These are phyloP conservation scores for Petasospora fabianii DNA, from an alignment of 1,139 yeast genomes.

Conservation along the genomic window DNA sequence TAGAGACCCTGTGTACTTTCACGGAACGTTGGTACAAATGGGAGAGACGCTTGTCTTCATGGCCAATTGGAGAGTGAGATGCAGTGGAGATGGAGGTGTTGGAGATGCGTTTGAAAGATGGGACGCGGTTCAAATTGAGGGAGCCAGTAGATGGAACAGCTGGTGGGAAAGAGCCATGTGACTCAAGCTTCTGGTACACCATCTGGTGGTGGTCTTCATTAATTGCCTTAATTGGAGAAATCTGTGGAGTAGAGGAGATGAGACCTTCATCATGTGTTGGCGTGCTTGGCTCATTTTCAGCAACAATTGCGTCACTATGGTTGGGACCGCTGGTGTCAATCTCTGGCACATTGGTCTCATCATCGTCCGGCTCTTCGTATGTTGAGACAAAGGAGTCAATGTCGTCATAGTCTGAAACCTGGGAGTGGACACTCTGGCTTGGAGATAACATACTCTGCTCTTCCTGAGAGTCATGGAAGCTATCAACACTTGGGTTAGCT, in stretches of 20 bases:
- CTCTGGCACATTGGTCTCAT: slow-evolving; percentile 13
- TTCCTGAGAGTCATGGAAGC: slow-evolving; percentile 5
- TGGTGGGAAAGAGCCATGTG: slow-evolving; percentile 1
- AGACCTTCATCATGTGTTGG: slow-evolving; percentile 23
- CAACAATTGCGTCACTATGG: slow-evolving; percentile 11
- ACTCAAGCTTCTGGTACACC: neutral
- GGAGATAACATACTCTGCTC: neutral
- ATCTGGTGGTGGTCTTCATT: slow-evolving; percentile 10
- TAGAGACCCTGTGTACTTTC: slow-evolving; percentile 13
- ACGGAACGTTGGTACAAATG: slow-evolving; percentile 23
- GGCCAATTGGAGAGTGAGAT: slow-evolving; percentile 7
- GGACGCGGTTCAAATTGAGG: slow-evolving; percentile 19
- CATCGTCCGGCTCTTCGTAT: slow-evolving; percentile 19
- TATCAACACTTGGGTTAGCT: neutral
- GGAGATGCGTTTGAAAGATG: slow-evolving; percentile 24
- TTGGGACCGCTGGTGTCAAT: slow-evolving; percentile 10
- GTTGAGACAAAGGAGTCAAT: slow-evolving; percentile 25
- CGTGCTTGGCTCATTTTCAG: slow-evolving; percentile 22
- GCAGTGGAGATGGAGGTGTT: slow-evolving; percentile 17
- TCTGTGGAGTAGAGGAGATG: slow-evolving; percentile 25
- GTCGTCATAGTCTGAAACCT: slow-evolving; percentile 17
- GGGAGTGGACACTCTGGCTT: neutral
- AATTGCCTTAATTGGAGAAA: slow-evolving; percentile 26
- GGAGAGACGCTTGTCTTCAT: slow-evolving; percentile 16
- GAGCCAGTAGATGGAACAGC: slow-evolving; percentile 1